Evolutionary conservation across 441 rosid species (phyloP).

Genomic region (Erodium moschatum): DNA sequence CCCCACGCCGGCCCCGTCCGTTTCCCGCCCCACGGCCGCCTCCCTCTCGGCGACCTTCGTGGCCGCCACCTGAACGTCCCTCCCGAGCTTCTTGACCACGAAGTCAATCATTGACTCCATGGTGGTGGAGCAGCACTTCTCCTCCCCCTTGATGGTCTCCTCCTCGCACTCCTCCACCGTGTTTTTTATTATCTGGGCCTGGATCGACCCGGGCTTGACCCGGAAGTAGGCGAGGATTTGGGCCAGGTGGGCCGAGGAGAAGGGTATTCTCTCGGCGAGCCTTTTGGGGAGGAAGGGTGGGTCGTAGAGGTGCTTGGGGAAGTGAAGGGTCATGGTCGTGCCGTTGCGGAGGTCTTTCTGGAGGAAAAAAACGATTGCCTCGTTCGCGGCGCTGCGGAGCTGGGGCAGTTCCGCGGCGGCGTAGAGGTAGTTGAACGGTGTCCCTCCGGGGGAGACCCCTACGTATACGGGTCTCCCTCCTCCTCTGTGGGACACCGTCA

Average conservation of each 20-base stretch:
- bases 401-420: constrained; percentile 39
- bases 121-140: constrained; percentile 63
- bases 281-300: constrained; percentile 49
- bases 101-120: constrained; percentile 73
- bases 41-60: constrained; percentile 41
- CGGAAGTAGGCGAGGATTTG: constrained; percentile 39
- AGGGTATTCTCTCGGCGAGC: constrained; percentile 44
- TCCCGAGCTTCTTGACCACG: constrained; percentile 37
- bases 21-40: constrained; percentile 31
- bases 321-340: constrained; percentile 41
- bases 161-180: constrained; percentile 64
- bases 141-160: constrained; percentile 49
- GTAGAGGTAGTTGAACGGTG: constrained; percentile 32
- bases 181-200: constrained; percentile 48
- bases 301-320: constrained; percentile 31
- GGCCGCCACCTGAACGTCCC: constrained; percentile 38
- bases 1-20: constrained; percentile 29
- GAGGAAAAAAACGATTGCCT: constrained; percentile 53
- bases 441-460: constrained; percentile 33
- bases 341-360: constrained; percentile 52
- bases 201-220: constrained; percentile 39
- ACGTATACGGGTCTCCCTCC: constrained; percentile 49
- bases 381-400: constrained; percentile 40
- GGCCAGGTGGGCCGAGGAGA: constrained; percentile 48
- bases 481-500: neutral